Base-by-base conservation (phyloP, 208 protist species). In the Crithidia expoeki region DNA sequence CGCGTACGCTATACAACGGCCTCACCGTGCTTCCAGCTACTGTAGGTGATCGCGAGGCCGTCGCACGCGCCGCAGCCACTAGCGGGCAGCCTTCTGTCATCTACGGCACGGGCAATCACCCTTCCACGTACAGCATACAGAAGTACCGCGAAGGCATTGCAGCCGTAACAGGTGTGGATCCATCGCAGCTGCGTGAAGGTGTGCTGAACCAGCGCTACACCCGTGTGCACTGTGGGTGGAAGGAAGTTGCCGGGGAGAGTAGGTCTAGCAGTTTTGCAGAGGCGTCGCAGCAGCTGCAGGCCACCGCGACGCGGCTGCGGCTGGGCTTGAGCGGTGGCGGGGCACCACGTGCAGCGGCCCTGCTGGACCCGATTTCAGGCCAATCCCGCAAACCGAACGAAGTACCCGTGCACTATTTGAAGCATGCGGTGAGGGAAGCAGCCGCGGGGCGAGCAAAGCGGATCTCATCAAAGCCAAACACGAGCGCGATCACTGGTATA, bases 381-480 rank as follows among this genome's bases (percentile, higher is more conserved):
- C 64, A 67, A 38, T 11, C 46, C 2, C 51, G 68, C 14, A 73
- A 74, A 38, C 67, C 66, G 19, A 79, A 66, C n/a, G 74, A 73
- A 61, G 61, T 79, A 11, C 63, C 66, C 2, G 44, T 55, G 6
- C 23, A n/a, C 21, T 79, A 70, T 27, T 28, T 79, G n/a, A 21
- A 4, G 12, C 30, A 49, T 17, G 33, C 25, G 3, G 16, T 50
- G 23, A 6, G 36, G 25, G 58, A 52, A 25, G n/a, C n/a, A n/a
- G n/a, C n/a, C n/a, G n/a, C n/a, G n/a, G n/a, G n/a, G n/a, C n/a
- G n/a, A n/a, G n/a, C n/a, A n/a, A n/a, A n/a, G n/a, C n/a, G n/a
- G n/a, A n/a, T n/a, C n/a, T n/a, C n/a, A n/a, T n/a, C n/a, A n/a
- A n/a, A n/a, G n/a, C n/a, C n/a, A n/a, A n/a, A n/a, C n/a, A n/a